Percentiles rank a stretch among this genome's conserved stretches.
phyloP scores from a whole-genome alignment of 163 green algal genomes.

The Dunaliella salina region DNA sequence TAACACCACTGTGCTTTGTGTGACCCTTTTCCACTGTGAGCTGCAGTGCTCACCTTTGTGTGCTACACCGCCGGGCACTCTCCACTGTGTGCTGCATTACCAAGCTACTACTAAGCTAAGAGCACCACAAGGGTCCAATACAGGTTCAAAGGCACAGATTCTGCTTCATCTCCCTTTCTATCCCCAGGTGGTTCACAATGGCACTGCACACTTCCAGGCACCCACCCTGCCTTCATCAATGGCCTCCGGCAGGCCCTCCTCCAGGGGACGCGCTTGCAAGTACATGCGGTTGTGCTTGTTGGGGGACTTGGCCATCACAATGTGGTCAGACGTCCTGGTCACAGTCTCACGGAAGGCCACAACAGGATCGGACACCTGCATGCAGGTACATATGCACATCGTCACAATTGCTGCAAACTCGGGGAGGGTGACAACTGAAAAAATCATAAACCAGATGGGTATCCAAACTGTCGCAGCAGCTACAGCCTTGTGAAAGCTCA shows the following conservation, averaged over 20 bases:
- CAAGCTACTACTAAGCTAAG: no score
- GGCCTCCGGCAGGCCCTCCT: conserved; percentile 93
- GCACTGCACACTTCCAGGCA: neutral
- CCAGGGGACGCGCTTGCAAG: conserved; percentile 88
- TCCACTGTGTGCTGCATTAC: no score
- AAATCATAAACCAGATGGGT: no score
- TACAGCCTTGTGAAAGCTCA: no score
- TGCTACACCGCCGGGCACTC: no score
- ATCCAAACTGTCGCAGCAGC: no score
- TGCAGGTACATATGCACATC: neutral
- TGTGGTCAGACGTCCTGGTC: conserved; percentile 74
- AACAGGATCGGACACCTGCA: conserved; percentile 93
- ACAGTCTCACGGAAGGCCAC: conserved; percentile 99
- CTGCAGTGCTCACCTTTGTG: no score
- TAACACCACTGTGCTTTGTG: no score
- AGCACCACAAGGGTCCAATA: no score
- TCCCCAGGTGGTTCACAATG: neutral
- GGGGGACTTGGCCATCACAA: conserved; percentile 98
- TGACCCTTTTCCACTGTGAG: no score
- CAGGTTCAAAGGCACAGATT: neutral
- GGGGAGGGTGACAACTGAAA: no score
- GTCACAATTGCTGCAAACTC: no score
- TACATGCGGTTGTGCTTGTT: conserved; percentile 99
- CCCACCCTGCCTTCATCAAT: conserved; percentile 90
- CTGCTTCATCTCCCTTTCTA: neutral